Evolutionary conservation across 805 yeast genomes (phyloP).

Genomic region (Ogataea paraovalis): DNA sequence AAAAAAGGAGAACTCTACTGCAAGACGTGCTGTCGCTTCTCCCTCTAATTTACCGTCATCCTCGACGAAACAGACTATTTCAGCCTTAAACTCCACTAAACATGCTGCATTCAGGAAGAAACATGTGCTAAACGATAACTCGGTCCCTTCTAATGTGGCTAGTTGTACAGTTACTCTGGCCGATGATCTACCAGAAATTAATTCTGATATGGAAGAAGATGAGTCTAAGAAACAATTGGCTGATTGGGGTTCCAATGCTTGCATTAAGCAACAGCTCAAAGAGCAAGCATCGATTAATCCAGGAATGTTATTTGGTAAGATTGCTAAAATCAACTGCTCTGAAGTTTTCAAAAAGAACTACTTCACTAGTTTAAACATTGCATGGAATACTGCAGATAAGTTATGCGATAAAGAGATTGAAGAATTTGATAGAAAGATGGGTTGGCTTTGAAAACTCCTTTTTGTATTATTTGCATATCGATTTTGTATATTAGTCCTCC

Average conservation of each 20-base stretch:
- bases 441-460: constrained; percentile 13
- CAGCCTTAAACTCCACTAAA: not conserved
- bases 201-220: constrained; percentile 24
- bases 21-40: not conserved
- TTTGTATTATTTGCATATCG: not conserved
- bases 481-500: not conserved
- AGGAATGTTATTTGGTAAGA: constrained; percentile 23
- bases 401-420: constrained; percentile 23
- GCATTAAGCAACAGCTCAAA: constrained; percentile 15
- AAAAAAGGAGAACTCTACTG: not conserved
- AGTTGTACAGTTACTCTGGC: not conserved
- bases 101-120: constrained; percentile 1
- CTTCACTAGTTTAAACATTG: constrained; percentile 21
- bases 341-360: constrained; percentile 23
- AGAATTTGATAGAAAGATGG: constrained; percentile 28
- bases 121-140: not conserved
- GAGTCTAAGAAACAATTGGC: constrained; percentile 17
- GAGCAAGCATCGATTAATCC: constrained; percentile 25
- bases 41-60: not conserved
- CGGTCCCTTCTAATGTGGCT: not conserved
- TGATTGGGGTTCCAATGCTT: constrained; percentile 21
- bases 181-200: constrained; percentile 20
- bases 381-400: constrained; percentile 23
- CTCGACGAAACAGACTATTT: not conserved
- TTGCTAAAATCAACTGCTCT: constrained; percentile 18